phyloP scores from a whole-genome alignment of 768 basidiomycete genomes.

The Pholiota microspora region DNA sequence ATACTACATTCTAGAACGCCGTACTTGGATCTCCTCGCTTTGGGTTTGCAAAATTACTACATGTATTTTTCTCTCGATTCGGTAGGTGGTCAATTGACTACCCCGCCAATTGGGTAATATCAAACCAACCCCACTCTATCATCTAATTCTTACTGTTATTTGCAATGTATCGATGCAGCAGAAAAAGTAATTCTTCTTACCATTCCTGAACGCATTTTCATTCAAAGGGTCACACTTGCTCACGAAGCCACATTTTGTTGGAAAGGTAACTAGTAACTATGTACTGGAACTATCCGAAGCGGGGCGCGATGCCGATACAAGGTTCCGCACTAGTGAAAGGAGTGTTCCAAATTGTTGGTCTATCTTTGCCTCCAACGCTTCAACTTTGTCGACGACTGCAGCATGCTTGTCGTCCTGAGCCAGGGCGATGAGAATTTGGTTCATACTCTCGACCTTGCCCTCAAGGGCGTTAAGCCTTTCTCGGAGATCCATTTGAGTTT shows the following conservation, averaged over 20 bases:
- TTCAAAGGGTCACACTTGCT: no score
- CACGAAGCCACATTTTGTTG: no score
- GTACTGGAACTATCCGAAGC: no score
- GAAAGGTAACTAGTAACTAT: no score
- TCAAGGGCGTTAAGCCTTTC: constrained; percentile 1
- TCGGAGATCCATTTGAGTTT: constrained; percentile 2
- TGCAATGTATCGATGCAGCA: no score
- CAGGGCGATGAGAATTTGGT: not conserved
- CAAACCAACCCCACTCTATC: not conserved
- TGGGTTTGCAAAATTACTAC: not conserved
- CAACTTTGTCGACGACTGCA: not conserved
- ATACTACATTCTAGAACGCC: no score
- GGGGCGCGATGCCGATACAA: no score
- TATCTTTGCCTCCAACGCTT: constrained; percentile 3
- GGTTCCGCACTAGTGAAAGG: not conserved
- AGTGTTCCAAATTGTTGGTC: constrained; percentile 1
- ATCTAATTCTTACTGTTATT: no score
- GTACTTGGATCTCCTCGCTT: not conserved
- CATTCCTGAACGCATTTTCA: no score
- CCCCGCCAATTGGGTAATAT: not conserved
- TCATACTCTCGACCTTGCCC: not conserved
- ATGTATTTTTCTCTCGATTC: not conserved
- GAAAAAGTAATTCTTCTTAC: no score
- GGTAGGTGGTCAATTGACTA: not conserved
- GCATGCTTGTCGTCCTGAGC: not conserved